These are phyloP conservation scores for Nitzschia sp. DNA, from an alignment of 108 stramenopile species.

Conservation along the genomic window DNA sequence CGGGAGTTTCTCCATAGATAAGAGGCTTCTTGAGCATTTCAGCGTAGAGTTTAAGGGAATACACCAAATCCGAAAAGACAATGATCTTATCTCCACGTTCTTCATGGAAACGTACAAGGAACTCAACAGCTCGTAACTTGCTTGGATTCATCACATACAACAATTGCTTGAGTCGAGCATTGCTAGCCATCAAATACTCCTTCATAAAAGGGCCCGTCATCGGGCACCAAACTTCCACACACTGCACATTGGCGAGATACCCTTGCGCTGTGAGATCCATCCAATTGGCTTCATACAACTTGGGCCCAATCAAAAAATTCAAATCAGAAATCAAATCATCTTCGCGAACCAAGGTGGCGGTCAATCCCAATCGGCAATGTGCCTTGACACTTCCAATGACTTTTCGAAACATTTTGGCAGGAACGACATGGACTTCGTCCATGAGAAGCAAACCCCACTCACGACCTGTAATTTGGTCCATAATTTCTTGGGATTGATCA, in stretches of 20 bases:
- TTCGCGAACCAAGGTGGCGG: slow-evolving; percentile 98
- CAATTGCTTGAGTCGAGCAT: slow-evolving; percentile 82
- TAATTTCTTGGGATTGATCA: slow-evolving; percentile 80
- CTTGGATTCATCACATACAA: slow-evolving; percentile 97
- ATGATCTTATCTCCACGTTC: slow-evolving; percentile 96
- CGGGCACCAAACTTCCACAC: slow-evolving; percentile 98
- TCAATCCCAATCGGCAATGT: slow-evolving; percentile 96
- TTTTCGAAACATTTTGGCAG: slow-evolving; percentile 92
- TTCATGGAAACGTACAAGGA: slow-evolving; percentile 91
- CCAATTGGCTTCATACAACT: slow-evolving; percentile 99
- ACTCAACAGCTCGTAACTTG: slow-evolving; percentile 92
- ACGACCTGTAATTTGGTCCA: slow-evolving; percentile 83
- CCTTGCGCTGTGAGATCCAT: slow-evolving; percentile 98
- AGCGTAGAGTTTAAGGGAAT: slow-evolving; percentile 87
- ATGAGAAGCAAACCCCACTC: slow-evolving; percentile 99
- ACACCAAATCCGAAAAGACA: slow-evolving; percentile 96
- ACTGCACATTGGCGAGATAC: slow-evolving; percentile 98
- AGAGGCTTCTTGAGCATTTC: slow-evolving; percentile 80
- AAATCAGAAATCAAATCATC: slow-evolving; percentile 97
- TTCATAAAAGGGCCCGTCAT: slow-evolving; percentile 97
- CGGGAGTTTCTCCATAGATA: slow-evolving; percentile 96
- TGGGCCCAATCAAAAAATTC: slow-evolving; percentile 98
- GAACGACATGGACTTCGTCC: slow-evolving; percentile 97
- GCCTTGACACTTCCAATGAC: slow-evolving; percentile 93
- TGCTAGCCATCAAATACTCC: slow-evolving; percentile 86